A percentile compares a stretch with the other conserved stretches of the same genome.
phyloP scores from a whole-genome alignment of 1,284 basidiomycete species.

The Blastosporella zonata region DNA sequence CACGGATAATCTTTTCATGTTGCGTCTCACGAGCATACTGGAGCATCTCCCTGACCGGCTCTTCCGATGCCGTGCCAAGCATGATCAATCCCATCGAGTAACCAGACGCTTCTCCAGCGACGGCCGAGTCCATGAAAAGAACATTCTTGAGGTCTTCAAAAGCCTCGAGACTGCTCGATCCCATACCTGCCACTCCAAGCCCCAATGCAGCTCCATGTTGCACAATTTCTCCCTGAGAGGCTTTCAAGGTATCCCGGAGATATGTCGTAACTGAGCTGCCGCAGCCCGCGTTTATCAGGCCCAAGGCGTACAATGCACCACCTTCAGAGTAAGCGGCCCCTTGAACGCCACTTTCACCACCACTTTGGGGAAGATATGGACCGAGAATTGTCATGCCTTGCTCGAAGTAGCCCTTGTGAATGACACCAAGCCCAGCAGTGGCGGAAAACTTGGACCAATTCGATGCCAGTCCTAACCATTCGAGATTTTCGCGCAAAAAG shows the following conservation, averaged over 20 bases:
- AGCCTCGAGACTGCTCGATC: constrained; percentile 81
- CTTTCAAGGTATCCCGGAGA: constrained; percentile 74
- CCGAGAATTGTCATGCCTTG: constrained; percentile 89
- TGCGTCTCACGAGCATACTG: constrained; percentile 93
- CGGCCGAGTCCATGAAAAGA: constrained; percentile 89
- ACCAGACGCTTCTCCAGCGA: constrained; percentile 91
- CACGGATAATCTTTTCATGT: constrained; percentile 97
- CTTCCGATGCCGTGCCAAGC: constrained; percentile 83
- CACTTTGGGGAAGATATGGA: constrained; percentile 86
- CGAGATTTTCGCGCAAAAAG: constrained; percentile 92
- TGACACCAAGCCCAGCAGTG: constrained; percentile 92
- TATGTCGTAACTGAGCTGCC: constrained; percentile 76
- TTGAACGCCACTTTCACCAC: constrained; percentile 67
- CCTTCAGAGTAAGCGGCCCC: constrained; percentile 89
- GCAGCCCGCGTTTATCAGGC: constrained; percentile 88
- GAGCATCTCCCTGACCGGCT: constrained; percentile 88
- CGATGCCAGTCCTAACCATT: constrained; percentile 89
- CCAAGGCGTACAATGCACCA: constrained; percentile 91
- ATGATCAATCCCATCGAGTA: constrained; percentile 96
- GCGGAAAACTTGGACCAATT: constrained; percentile 99
- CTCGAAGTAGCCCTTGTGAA: constrained; percentile 93
- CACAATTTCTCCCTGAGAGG: constrained; percentile 76
- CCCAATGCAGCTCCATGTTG: constrained; percentile 96
- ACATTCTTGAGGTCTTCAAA: constrained; percentile 89
- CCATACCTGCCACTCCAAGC: constrained; percentile 90